Base-by-base conservation (phyloP, 768 basidiomycete genomes). In the Mycena pura region DNA sequence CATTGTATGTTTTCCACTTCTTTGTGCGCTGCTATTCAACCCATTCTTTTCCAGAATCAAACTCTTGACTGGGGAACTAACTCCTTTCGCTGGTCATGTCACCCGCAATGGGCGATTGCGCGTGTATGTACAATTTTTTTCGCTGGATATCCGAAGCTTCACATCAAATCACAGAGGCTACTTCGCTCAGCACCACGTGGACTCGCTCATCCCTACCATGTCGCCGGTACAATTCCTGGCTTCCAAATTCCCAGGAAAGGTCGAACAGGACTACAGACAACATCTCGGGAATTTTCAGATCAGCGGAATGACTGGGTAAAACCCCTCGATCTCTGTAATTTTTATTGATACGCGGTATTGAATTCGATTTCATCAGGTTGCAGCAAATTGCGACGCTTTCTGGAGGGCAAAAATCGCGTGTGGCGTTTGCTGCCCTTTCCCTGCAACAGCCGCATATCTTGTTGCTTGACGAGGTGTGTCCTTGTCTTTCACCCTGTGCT, bases 221-320 rank as follows among this genome's bases (percentile, higher is more conserved):
- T 89, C 88, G n/a, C 93, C 96, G 0, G 97, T 99, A 10, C 91
- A 93, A 68, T 98, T 97, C 79, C 79, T 99, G 28, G 93, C 94
- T 14, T 87, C 88, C 22, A 92, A 86, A 69, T 98, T 92, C 81
- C 97, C 97, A 1, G 96, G 97, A 0, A 91, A 90, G 76, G 93
- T 85, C 6, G 97, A 99, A 75, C 96, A 98, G 74, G 97, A 98
- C 73, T 99, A 99, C 73, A 85, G 97, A 62, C 74, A 77, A n/a
- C 97, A 99, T 77, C 82, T 99, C 13, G 97, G 96, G 6, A 95
- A 96, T 59, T 97, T 99, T 80, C 96, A 97, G 68, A 96, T 98
- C 69, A 97, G 93, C 61, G 95, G 95, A 40, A 89, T 96, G 87
- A 96, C 95, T 2, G 92, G 93, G 92, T 91, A 49, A 32, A 44